Base-by-base conservation (phyloP, 225 moss, liverwort and hornwort genomes). In the Pseudoscleropodium purum region DNA sequence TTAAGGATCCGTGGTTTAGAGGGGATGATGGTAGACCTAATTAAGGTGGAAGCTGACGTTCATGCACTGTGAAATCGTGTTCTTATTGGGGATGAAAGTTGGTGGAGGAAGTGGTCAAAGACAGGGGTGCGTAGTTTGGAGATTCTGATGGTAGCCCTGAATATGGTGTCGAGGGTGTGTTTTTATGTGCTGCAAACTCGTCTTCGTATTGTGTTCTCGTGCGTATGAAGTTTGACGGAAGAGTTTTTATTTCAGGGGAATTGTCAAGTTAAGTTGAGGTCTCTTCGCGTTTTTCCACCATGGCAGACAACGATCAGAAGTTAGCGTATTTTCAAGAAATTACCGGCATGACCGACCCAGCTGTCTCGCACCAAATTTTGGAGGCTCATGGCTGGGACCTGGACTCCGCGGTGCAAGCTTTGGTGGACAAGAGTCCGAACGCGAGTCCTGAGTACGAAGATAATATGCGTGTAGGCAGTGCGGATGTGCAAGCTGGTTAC, bases 351-450 rank as follows among this genome's bases (percentile, higher is more conserved):
- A 88, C 90, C 33, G 96, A 96, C 67, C 67, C 87, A 6, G 52
- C 81, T 25, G 93, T 97, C 31, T 93, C 96, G 30, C 87, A 88
- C 36, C 96, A 99, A 81, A 94, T 99, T 84, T 81, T 99, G 89
- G 97, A 99, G 82, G 94, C 97, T 13, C 93, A 97, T 88, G 95
- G 91, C 84, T 99, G 97, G 99, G 96, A 96, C 90, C 88, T 99
- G 86, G 96, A 95, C 88, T 93, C 96, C 34, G 99, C 97, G 33
- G 93, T 97, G 73, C 94, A 93, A 49, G 93, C 91, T 37, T 89
- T 96, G 90, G 94, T 96, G 67, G 93, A 95, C 92, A 92, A 91
- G 63, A 72, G 56, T 45, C 91, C 90, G 77, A 91, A 84, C 47
- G 63, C 68, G 25, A 75, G 90, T 65, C 89, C 87, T 2, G 89